phyloP scores from a whole-genome alignment of 768 basidiomycete species.

The Trametes maxima region DNA sequence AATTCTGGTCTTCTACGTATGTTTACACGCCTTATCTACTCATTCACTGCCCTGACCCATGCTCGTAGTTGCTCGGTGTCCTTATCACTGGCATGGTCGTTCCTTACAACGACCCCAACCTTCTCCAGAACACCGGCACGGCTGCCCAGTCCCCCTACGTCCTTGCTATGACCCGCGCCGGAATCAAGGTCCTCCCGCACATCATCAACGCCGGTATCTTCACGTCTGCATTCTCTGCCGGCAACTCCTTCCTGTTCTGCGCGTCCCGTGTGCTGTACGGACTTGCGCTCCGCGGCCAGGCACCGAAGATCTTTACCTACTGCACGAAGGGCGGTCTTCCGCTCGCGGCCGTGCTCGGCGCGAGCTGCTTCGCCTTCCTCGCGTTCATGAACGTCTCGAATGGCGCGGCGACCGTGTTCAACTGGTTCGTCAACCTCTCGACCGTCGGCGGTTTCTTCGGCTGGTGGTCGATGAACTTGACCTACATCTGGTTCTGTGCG shows the following conservation, averaged over 20 bases:
- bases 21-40: constrained; percentile 20
- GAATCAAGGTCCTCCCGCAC: constrained; percentile 53
- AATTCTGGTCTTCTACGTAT: constrained; percentile 75
- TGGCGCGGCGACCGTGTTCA: constrained; percentile 61
- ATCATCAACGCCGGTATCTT: constrained; percentile 76
- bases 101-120: constrained; percentile 58
- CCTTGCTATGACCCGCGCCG: constrained; percentile 73
- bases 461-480: constrained; percentile 70
- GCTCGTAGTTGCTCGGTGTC: constrained; percentile 61
- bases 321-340: constrained; percentile 57
- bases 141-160: constrained; percentile 87
- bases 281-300: constrained; percentile 41
- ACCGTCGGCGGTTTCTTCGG: constrained; percentile 69
- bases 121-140: constrained; percentile 56
- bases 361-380: constrained; percentile 47
- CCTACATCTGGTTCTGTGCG: constrained; percentile 73
- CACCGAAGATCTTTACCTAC: constrained; percentile 46
- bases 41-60: neutral
- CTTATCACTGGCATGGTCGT: constrained; percentile 81
- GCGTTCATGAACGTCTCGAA: constrained; percentile 67
- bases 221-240: constrained; percentile 72
- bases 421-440: constrained; percentile 71
- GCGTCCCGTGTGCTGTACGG: constrained; percentile 46
- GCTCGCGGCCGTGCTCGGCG: constrained; percentile 29
- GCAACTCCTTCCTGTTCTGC: constrained; percentile 65